Evolutionary conservation across 768 basidiomycete species (phyloP).

Genomic region (Crassisporium funariophilum): DNA sequence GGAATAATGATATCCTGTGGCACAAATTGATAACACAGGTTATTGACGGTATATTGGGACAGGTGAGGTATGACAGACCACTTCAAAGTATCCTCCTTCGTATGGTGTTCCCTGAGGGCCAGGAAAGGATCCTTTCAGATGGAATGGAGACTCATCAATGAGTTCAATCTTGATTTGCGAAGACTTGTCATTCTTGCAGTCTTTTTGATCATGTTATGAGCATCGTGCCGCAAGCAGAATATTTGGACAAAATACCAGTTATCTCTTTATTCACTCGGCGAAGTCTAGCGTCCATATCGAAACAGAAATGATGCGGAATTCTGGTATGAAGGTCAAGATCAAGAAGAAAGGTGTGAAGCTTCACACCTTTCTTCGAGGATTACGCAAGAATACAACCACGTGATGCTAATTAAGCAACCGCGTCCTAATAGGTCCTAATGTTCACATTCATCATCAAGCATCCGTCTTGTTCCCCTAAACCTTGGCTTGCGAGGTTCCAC

Average conservation of each 20-base stretch:
- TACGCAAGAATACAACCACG: no score
- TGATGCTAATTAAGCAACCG: no score
- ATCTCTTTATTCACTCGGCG: conserved; percentile 96
- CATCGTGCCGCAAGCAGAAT: conserved; percentile 4
- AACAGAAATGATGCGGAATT: not conserved
- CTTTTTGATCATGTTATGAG: conserved; percentile 38
- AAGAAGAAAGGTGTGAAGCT: conserved; percentile 1
- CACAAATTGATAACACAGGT: conserved; percentile 6
- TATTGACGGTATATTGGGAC: not conserved
- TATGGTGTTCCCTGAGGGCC: conserved; percentile 95
- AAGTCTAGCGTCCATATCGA: conserved; percentile 80
- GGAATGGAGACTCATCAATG: conserved; percentile 87
- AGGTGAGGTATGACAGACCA: conserved; percentile 46
- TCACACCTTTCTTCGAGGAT: conserved; percentile 9
- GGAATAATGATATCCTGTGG: conserved; percentile 89
- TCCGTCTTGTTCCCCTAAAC: no score
- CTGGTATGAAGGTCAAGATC: conserved; percentile 3
- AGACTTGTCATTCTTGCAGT: conserved; percentile 94
- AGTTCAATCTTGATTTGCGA: conserved; percentile 86
- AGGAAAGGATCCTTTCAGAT: conserved; percentile 87
- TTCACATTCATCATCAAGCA: no score
- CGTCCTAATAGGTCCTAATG: no score
- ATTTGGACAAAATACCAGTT: conserved; percentile 49
- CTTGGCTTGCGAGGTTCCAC: no score
- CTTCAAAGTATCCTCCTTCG: conserved; percentile 87